phyloP scores from a whole-genome alignment of 257 asterid species.

The Nicotiana otophora region DNA sequence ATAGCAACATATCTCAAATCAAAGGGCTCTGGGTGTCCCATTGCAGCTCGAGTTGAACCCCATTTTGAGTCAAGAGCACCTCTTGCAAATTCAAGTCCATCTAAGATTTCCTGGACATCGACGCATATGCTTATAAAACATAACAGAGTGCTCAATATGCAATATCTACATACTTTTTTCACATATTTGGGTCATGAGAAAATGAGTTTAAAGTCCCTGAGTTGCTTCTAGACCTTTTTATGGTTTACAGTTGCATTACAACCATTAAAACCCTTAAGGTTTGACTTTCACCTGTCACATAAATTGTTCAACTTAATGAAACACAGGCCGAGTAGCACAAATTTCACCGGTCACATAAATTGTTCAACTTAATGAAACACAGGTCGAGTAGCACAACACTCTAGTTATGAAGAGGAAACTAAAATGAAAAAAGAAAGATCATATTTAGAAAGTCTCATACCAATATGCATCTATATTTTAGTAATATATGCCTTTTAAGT shows the following conservation, averaged over 20 bases:
- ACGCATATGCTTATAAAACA: neutral
- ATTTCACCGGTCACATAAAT: neutral
- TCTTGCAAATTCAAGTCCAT: constrained; percentile 84
- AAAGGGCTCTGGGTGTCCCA: constrained; percentile 93
- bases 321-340: neutral
- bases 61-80: constrained; percentile 71
- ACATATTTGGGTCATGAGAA: neutral
- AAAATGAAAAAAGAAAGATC: neutral
- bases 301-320: neutral
- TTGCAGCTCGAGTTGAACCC: constrained; percentile 84
- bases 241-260: neutral
- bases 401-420: neutral
- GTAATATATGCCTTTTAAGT: neutral
- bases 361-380: neutral
- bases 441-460: neutral
- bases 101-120: constrained; percentile 61
- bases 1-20: constrained; percentile 86
- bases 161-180: neutral
- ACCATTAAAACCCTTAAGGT: neutral
- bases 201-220: neutral
- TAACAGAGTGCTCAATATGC: neutral
- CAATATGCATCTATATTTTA: neutral
- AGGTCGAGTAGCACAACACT: neutral
- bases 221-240: neutral
- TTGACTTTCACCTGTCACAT: neutral